Conservation (phyloP, 768 basidiomycete genomes). For the Galerina marginata region DNA sequence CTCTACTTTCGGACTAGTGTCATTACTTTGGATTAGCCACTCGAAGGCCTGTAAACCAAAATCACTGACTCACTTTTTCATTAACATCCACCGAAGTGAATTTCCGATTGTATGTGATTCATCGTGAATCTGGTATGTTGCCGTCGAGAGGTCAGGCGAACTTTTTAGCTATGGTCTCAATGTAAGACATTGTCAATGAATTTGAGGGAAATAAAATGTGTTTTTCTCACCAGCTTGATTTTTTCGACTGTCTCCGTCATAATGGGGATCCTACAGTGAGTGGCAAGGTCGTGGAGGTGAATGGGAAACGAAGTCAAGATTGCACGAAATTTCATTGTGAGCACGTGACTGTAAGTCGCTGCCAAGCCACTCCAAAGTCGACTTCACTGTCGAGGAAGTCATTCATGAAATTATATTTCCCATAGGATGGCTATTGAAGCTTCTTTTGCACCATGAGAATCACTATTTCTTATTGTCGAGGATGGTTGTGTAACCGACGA, state of each 20-base stretch:
- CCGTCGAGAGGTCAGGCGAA: constrained; percentile 83
- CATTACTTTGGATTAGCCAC: constrained; percentile 9
- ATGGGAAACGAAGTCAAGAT: constrained; percentile 2
- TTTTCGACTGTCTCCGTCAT: constrained; percentile 46
- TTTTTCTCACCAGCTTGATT: constrained; percentile 44
- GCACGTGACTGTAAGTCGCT: background rate
- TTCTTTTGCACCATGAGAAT: constrained; percentile 2
- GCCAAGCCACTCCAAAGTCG: background rate
- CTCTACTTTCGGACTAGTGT: constrained; percentile 88
- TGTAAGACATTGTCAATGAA: constrained; percentile 27
- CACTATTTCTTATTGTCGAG: constrained; percentile 4
- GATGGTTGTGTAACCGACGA: background rate
- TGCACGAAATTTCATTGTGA: constrained; percentile 5
- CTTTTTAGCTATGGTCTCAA: constrained; percentile 72
- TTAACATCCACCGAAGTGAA: constrained; percentile 94
- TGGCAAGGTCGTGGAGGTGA: constrained; percentile 1
- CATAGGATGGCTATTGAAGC: too few relatives aligned
- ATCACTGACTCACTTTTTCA: constrained; percentile 85
- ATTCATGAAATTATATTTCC: too few relatives aligned
- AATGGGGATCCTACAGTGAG: constrained; percentile 11
- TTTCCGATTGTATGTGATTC: constrained; percentile 98
- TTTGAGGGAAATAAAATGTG: background rate
- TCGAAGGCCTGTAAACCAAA: background rate
- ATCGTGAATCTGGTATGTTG: constrained; percentile 90
- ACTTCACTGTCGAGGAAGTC: background rate